Conservation (phyloP, 2,329 filamentous ascomycete genomes). For the Lachnellula arida region DNA sequence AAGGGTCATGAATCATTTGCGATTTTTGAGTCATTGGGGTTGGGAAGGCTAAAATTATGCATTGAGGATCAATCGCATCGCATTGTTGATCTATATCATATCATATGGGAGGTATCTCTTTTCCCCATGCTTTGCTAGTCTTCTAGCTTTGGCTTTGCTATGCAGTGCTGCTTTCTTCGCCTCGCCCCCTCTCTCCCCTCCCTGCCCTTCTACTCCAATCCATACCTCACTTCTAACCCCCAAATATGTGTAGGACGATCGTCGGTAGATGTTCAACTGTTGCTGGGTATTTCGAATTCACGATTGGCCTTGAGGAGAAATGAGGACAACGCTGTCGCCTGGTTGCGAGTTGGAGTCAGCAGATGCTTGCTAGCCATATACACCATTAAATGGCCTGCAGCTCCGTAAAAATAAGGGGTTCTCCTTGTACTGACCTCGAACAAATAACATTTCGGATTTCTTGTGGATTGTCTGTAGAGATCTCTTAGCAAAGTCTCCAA, state of each 20-base stretch:
- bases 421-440: slow-evolving; percentile 65
- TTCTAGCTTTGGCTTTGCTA: background rate
- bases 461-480: slow-evolving; percentile 75
- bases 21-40: slow-evolving; percentile 15
- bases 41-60: background rate
- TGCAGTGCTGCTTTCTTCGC: background rate
- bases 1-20: slow-evolving; percentile 23
- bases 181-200: background rate
- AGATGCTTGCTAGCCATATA: background rate
- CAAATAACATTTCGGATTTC: slow-evolving; percentile 98
- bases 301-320: slow-evolving; percentile 47
- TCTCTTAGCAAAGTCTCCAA: background rate
- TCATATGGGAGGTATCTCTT: background rate
- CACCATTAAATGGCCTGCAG: background rate
- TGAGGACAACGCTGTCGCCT: slow-evolving; percentile 71
- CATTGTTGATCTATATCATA: background rate
- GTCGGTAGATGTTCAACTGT: background rate
- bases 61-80: background rate
- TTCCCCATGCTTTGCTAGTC: background rate
- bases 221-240: background rate
- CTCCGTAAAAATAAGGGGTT: background rate
- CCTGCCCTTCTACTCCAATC: background rate
- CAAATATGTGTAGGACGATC: background rate
- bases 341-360: slow-evolving; percentile 20
- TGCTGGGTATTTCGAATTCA: slow-evolving; percentile 12